Percentiles rank a stretch among this genome's conserved stretches.
Conservation (phyloP, 768 basidiomycete species). For the Kondoa subrosea region DNA sequence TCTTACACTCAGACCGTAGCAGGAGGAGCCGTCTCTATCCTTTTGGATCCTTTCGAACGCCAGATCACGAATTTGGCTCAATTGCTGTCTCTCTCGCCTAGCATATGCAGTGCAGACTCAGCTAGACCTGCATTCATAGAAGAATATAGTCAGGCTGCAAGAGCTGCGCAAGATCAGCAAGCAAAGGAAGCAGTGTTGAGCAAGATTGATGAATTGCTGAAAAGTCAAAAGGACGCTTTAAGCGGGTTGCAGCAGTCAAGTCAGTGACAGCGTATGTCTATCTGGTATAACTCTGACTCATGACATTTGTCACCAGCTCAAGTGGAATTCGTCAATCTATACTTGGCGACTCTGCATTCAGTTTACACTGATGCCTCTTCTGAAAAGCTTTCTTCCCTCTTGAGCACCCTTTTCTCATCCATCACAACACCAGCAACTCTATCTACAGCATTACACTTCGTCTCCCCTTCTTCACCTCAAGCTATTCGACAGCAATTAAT, state of each 20-base stretch:
- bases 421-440: neutral
- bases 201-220: neutral
- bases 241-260: neutral
- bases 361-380: neutral
- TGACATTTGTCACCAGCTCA: neutral
- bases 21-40: neutral
- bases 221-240: neutral
- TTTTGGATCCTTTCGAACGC: constrained; percentile 1
- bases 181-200: neutral
- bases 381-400: neutral
- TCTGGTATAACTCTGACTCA: neutral
- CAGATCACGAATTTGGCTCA: constrained; percentile 1
- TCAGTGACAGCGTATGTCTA: neutral
- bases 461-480: neutral
- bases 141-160: neutral
- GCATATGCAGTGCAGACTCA: neutral
- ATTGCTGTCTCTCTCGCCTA: neutral
- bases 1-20: neutral
- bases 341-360: neutral
- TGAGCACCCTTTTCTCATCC: neutral
- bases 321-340: neutral
- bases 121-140: neutral
- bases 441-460: neutral
- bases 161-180: neutral
- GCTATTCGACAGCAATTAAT: neutral